Conservation (phyloP, 805 yeast species). For the Crinitomyces ghanaensis region DNA sequence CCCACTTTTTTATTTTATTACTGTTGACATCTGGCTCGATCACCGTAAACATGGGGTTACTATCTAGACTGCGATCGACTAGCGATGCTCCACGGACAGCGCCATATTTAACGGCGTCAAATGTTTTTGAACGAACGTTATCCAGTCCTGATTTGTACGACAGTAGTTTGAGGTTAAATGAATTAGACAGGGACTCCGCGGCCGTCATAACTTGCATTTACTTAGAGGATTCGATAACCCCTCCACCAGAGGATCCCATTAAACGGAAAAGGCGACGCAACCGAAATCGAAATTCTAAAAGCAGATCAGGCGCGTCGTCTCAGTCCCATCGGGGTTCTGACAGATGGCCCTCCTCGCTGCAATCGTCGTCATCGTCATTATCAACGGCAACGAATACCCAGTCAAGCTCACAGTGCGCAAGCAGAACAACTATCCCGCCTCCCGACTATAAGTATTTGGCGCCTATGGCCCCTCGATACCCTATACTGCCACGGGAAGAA, state of each 20-base stretch:
- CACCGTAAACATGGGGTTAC: conserved; percentile 8
- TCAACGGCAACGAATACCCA: too few relatives aligned
- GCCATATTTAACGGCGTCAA: conserved; percentile 7
- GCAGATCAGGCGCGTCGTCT: too few relatives aligned
- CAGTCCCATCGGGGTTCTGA: too few relatives aligned
- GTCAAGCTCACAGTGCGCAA: conserved; percentile 1
- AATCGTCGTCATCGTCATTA: too few relatives aligned
- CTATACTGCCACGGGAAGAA: conserved; percentile 24
- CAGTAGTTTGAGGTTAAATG: conserved; percentile 1
- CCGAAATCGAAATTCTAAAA: not conserved
- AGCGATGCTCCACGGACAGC: conserved; percentile 7
- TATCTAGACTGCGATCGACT: conserved; percentile 7
- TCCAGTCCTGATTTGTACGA: conserved; percentile 10
- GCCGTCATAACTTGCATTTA: conserved; percentile 6
- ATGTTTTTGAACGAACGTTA: conserved; percentile 7
- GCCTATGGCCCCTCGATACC: conserved; percentile 28
- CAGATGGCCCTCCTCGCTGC: too few relatives aligned
- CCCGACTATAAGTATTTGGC: conserved; percentile 29
- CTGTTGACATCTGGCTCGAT: too few relatives aligned
- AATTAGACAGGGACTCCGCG: conserved; percentile 4
- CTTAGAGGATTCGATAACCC: conserved; percentile 8
- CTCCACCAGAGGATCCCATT: not conserved
- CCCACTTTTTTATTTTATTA: not conserved
- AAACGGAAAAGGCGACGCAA: not conserved
- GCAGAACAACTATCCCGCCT: conserved; percentile 22